These are phyloP conservation scores for Ogataea siamensis DNA, from an alignment of 805 yeast genomes.

Conservation along the genomic window DNA sequence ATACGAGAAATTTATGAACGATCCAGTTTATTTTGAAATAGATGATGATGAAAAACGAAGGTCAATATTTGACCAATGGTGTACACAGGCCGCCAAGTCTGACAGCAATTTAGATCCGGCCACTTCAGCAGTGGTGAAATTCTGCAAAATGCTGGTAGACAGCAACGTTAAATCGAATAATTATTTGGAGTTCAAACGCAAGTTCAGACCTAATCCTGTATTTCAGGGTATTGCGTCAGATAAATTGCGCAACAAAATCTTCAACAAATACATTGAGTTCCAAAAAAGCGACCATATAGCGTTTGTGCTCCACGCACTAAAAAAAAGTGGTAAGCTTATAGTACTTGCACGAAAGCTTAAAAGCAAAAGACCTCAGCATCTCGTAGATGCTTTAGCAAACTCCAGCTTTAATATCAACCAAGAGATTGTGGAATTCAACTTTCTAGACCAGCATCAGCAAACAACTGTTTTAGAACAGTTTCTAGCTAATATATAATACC, in stretches of 20 bases:
- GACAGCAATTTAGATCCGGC: conserved; percentile 10
- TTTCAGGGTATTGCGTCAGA: conserved; percentile 18
- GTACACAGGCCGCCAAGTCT: conserved; percentile 8
- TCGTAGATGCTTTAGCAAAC: conserved; percentile 2
- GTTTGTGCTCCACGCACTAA: conserved; percentile 6
- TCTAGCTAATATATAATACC: conserved; percentile 5
- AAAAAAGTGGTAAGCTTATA: conserved; percentile 7
- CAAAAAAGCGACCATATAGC: conserved; percentile 11
- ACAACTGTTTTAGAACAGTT: conserved; percentile 5
- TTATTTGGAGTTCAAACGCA: conserved; percentile 31
- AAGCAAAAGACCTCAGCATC: conserved; percentile 1
- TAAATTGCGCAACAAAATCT: conserved; percentile 16
- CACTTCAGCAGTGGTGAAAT: conserved; percentile 10
- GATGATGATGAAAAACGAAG: conserved; percentile 19
- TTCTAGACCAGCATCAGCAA: conserved; percentile 9
- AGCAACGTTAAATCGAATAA: conserved; percentile 18
- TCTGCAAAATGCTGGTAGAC: conserved; percentile 11
- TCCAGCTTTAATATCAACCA: conserved; percentile 7
- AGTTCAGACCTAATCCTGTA: conserved; percentile 14
- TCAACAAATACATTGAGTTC: conserved; percentile 15
- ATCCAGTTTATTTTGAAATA: conserved; percentile 25
- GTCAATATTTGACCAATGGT: conserved; percentile 27
- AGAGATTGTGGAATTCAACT: conserved; percentile 14
- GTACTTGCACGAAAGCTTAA: conserved; percentile 8
- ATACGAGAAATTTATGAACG: conserved; percentile 17